Percentiles rank a stretch among this genome's conserved stretches.
Evolutionary conservation across 2,329 filamentous ascomycete genomes (phyloP).

Genomic region (Myriosclerotinia duriaeana): DNA sequence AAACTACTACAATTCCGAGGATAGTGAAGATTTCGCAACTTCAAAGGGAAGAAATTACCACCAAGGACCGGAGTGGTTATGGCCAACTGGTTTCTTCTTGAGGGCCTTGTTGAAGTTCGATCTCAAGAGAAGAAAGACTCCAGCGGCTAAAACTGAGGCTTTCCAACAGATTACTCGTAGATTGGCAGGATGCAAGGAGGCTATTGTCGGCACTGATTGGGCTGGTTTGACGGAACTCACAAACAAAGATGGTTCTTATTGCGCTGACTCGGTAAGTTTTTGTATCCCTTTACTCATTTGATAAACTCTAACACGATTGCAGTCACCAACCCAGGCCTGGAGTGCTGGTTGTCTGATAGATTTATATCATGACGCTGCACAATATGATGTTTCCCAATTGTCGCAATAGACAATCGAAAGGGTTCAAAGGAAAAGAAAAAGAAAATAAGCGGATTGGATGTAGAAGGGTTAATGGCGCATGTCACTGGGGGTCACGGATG

Average conservation of each 20-base stretch:
- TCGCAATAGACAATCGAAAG: slow-evolving; percentile 3
- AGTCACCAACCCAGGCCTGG: slow-evolving; percentile 96
- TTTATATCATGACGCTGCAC: slow-evolving; percentile 84
- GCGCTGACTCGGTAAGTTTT: slow-evolving; percentile 77
- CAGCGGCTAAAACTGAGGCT: slow-evolving; percentile 74
- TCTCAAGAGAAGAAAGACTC: slow-evolving; percentile 64
- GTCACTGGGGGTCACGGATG: background rate
- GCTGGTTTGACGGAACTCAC: slow-evolving; percentile 90
- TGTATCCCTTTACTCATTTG: slow-evolving; percentile 25
- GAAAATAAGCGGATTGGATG: background rate
- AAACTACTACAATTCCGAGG: slow-evolving; percentile 93
- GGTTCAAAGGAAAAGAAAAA: background rate
- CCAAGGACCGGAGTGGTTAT: slow-evolving; percentile 96
- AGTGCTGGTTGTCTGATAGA: slow-evolving; percentile 93
- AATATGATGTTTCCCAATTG: slow-evolving; percentile 38
- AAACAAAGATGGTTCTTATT: slow-evolving; percentile 81
- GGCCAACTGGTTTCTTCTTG: slow-evolving; percentile 95
- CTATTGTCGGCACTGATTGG: slow-evolving; percentile 79
- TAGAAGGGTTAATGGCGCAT: background rate
- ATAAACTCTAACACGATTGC: slow-evolving; percentile 29
- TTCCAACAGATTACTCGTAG: slow-evolving; percentile 93
- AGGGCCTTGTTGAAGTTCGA: slow-evolving; percentile 91
- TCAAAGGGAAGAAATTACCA: slow-evolving; percentile 97
- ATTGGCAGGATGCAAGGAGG: slow-evolving; percentile 78
- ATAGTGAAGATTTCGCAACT: slow-evolving; percentile 86